phyloP scores from a whole-genome alignment of 2,329 filamentous ascomycete genomes.

The Chlorencoelia australis region DNA sequence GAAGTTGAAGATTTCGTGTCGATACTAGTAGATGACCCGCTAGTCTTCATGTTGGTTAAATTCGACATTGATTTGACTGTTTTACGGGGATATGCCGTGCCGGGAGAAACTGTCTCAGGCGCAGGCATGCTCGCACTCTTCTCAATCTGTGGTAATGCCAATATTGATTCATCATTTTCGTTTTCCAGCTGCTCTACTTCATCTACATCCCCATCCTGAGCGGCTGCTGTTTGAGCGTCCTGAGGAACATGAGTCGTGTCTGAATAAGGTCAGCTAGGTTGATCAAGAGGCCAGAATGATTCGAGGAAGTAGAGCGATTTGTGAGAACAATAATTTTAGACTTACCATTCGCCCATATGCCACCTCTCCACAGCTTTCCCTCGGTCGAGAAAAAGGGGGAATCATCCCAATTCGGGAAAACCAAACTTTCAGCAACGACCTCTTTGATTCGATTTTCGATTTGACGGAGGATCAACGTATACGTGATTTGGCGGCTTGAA shows the following conservation, averaged over 20 bases:
- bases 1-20: conserved; percentile 33
- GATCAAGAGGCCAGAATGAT: too few species aligned
- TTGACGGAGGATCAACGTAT: conserved; percentile 79
- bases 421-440: conserved; percentile 83
- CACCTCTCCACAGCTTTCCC: conserved; percentile 70
- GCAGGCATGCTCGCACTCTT: conserved; percentile 44
- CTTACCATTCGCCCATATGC: conserved; percentile 65
- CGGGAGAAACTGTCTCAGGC: conserved; percentile 31
- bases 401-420: conserved; percentile 94
- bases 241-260: conserved; percentile 32
- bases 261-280: too few species aligned
- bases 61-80: conserved; percentile 22
- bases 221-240: conserved; percentile 31
- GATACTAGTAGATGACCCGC: conserved; percentile 38
- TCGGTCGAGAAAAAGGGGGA: conserved; percentile 80
- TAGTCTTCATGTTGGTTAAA: conserved; percentile 21
- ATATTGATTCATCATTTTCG: conserved; percentile 30
- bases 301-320: too few species aligned
- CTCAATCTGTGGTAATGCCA: conserved; percentile 37
- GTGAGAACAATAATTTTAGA: too few species aligned
- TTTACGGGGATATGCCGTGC: conserved; percentile 43
- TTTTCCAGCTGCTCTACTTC: conserved; percentile 26
- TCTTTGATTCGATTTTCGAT: conserved; percentile 95
- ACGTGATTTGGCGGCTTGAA: conserved; percentile 90
- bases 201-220: conserved; percentile 38